phyloP scores from a whole-genome alignment of 805 yeast genomes.

The Wickerhamomyces ciferrii region DNA sequence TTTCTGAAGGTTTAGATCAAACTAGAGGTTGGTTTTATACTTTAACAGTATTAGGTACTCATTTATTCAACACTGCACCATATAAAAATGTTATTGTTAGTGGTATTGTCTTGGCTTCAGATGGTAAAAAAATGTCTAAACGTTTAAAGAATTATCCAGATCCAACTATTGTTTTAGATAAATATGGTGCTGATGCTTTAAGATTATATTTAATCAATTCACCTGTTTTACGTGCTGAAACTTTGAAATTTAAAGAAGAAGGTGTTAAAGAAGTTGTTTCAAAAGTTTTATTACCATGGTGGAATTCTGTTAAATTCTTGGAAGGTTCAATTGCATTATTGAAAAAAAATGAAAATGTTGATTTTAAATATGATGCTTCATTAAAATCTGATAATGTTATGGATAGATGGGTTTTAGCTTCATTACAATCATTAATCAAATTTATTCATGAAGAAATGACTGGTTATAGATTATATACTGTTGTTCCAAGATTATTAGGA shows the following conservation, averaged over 20 bases:
- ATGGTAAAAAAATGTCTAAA: conserved; percentile 99
- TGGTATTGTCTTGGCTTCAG: conserved; percentile 95
- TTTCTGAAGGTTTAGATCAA: conserved; percentile 98
- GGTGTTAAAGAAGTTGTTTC: conserved; percentile 98
- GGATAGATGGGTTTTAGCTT: conserved; percentile 97
- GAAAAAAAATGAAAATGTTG: conserved; percentile 66
- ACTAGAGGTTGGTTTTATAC: conserved; percentile 99
- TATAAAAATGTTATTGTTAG: conserved; percentile 92
- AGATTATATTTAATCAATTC: conserved; percentile 95
- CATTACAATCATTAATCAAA: conserved; percentile 86
- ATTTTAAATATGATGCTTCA: conserved; percentile 66
- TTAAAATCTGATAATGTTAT: conserved; percentile 77
- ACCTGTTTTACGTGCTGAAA: conserved; percentile 95
- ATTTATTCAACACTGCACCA: conserved; percentile 87
- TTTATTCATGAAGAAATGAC: conserved; percentile 88
- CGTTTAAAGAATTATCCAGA: conserved; percentile 97
- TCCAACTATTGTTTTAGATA: conserved; percentile 74
- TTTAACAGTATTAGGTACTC: conserved; percentile 91
- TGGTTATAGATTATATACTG: conserved; percentile 88
- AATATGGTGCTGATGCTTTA: conserved; percentile 97
- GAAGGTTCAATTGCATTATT: conserved; percentile 88
- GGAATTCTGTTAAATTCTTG: conserved; percentile 94
- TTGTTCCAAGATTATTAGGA: conserved; percentile 84
- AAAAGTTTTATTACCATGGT: conserved; percentile 96
- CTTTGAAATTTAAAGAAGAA: conserved; percentile 95